Conservation (phyloP, 106 monocot species). For the Xerophyta viscosa region DNA sequence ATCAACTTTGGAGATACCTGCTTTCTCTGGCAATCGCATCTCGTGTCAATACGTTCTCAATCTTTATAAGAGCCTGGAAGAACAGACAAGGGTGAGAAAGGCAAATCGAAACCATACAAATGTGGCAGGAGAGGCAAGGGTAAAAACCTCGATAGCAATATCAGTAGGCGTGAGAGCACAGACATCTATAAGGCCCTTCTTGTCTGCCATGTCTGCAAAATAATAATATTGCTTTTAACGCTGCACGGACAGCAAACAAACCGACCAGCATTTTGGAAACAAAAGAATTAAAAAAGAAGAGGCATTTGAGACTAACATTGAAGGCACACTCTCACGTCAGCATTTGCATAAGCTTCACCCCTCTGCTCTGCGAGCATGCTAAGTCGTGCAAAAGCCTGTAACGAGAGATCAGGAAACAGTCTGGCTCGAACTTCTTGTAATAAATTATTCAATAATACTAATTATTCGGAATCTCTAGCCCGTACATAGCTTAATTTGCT, state of each 20-base stretch:
- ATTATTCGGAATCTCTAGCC: too few species aligned
- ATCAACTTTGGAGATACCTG: background rate
- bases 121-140: background rate
- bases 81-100: background rate
- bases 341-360: slow-evolving; percentile 63
- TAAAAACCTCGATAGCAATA: slow-evolving; percentile 66
- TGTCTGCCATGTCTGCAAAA: slow-evolving; percentile 56
- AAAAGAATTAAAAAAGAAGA: background rate
- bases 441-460: too few species aligned
- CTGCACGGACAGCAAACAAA: too few species aligned
- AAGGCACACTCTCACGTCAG: slow-evolving; percentile 58
- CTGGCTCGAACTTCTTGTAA: too few species aligned
- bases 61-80: slow-evolving; percentile 24
- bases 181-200: slow-evolving; percentile 59
- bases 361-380: slow-evolving; percentile 39
- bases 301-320: slow-evolving; percentile 27
- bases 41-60: slow-evolving; percentile 18
- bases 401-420: too few species aligned
- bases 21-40: background rate
- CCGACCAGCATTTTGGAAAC: too few species aligned
- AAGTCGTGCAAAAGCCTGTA: slow-evolving; percentile 58
- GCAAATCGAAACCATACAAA: background rate
- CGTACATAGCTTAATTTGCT: too few species aligned
- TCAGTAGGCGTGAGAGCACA: slow-evolving; percentile 53
- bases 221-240: background rate